Base-by-base conservation (phyloP, 768 basidiomycete genomes). In the Termitomyces sp. region DNA sequence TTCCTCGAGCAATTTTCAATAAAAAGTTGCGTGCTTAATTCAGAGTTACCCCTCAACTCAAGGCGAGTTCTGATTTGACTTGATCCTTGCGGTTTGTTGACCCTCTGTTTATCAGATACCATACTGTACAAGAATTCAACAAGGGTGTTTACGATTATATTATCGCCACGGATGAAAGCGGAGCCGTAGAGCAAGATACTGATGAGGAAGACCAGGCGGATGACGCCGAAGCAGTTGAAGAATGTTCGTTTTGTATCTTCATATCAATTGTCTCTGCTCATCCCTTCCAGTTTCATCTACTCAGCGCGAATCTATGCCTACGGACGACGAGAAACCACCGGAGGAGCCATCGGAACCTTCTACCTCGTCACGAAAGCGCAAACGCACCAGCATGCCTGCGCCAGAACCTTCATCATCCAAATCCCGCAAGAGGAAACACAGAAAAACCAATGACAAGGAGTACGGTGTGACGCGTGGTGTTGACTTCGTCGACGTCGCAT, bases 81-180 rank as follows among this genome's bases (percentile, higher is more conserved):
- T 41, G 21, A 14, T 38, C 28, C 4, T 32, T 15, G 8, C 22
- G 43, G 45, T 3, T 8, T 40, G 46, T 0, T 51, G 40, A 24
- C 42, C 30, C 37, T 41, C 37, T 14, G 5, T 47, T 10, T 30
- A 5, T 6, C 46, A 93, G 93, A 69, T 97, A 94, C 65, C 97
- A 99, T 65, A 88, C 88, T 2, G 97, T 99, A 1, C 95, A 99
- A 63, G 97, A 98, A 70, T 99, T 99, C 66, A 99, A 99, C 70
- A 90, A 92, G 62, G 97, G 97, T 2, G 92, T 97, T 8, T 98
- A 98, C 63, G 94, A 99, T 67, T 98, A 98, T 68, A 93, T 98
- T 59, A 97, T 99, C 53, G 97, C 97, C 0, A 96, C 95, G 10
- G 96, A 98, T 65, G 97, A 98, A 71, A 84, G 83, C 55, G 82